These are phyloP conservation scores for Omphalea diandra DNA, from an alignment of 441 rosid genomes.

Conservation along the genomic window DNA sequence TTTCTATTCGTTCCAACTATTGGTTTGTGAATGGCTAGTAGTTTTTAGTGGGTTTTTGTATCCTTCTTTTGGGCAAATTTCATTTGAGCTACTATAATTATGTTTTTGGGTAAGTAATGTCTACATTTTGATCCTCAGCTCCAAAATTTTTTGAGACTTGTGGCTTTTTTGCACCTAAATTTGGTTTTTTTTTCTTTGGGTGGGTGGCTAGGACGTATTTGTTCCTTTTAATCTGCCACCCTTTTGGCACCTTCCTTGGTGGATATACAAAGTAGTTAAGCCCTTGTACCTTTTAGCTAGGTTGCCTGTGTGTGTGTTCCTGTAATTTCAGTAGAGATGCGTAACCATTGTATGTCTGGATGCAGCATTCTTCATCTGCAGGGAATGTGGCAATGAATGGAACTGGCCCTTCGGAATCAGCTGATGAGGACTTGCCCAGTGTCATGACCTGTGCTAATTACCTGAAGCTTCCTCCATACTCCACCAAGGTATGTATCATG, in stretches of 20 bases:
- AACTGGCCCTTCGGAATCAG: constrained; percentile 65
- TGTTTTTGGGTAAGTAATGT: too few species aligned
- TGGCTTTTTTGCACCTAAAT: too few species aligned
- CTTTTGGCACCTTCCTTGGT: too few species aligned
- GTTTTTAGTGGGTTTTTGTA: background rate
- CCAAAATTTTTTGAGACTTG: too few species aligned
- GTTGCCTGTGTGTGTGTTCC: background rate
- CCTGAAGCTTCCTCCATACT: constrained; percentile 98
- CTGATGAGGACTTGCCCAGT: constrained; percentile 96
- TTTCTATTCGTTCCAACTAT: background rate
- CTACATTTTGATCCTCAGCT: too few species aligned
- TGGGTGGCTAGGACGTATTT: too few species aligned
- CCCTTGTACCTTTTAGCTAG: background rate
- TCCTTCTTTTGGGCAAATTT: too few species aligned
- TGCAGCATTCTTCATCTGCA: constrained; percentile 86
- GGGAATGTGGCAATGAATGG: constrained; percentile 64
- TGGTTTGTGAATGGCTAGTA: background rate
- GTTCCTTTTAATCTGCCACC: too few species aligned
- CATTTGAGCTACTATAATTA: too few species aligned
- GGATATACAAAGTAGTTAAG: too few species aligned
- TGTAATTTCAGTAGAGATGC: background rate
- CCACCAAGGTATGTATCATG: constrained; percentile 70
- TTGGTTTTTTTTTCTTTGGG: too few species aligned
- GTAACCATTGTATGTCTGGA: constrained; percentile 5
- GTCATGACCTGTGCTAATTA: constrained; percentile 99